A percentile compares a stretch with the other conserved stretches of the same genome.
phyloP scores from a whole-genome alignment of 352 stramenopile species.

The Globisporangium viniferum region DNA sequence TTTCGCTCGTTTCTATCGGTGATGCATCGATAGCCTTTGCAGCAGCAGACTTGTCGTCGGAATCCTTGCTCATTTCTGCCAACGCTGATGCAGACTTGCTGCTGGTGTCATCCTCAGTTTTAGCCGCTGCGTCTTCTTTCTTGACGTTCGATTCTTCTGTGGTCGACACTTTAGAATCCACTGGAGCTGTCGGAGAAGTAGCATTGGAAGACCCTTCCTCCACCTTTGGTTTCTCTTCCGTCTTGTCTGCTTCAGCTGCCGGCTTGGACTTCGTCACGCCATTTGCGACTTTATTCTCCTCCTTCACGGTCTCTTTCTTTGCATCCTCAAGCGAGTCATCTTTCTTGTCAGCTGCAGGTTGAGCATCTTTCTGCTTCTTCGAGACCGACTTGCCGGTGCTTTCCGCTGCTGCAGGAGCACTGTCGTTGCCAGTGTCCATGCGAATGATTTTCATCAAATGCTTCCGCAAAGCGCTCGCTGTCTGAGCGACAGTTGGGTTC shows the following conservation, averaged over 20 bases:
- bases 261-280: not conserved
- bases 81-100: not conserved
- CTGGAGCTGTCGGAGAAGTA: not conserved
- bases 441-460: constrained; percentile 70
- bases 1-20: not conserved
- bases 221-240: not conserved
- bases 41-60: constrained; percentile 1
- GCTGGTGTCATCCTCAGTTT: not conserved
- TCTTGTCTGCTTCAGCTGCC: not conserved
- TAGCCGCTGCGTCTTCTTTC: not conserved
- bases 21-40: not conserved
- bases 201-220: not conserved
- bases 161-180: constrained; percentile 4
- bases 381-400: constrained; percentile 32
- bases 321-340: not conserved
- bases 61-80: not conserved
- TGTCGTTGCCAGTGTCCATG: constrained; percentile 36
- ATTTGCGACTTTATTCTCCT: constrained; percentile 4
- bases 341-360: constrained; percentile 7
- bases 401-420: constrained; percentile 18
- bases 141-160: not conserved
- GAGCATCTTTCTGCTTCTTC: constrained; percentile 20
- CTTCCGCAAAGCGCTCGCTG: constrained; percentile 73
- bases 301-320: constrained; percentile 4
- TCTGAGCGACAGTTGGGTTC: constrained; percentile 65